Evolutionary conservation across 106 monocot genomes (phyloP).

Genomic region (Dendrobium chrysotoxum): DNA sequence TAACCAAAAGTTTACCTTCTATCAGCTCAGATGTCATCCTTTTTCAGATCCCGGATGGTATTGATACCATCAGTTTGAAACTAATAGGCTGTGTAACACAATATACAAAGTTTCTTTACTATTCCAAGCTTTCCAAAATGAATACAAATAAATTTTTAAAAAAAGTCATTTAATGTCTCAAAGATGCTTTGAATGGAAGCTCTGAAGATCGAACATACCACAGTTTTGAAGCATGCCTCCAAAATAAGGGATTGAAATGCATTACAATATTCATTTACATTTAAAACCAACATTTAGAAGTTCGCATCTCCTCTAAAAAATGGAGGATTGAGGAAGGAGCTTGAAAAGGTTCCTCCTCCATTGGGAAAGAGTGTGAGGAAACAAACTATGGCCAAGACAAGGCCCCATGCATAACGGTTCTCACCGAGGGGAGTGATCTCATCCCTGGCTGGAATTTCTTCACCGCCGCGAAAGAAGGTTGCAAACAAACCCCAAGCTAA

Average conservation of each 20-base stretch:
- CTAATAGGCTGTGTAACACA: too few relatives aligned
- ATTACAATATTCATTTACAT: neutral
- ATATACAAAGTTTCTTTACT: too few relatives aligned
- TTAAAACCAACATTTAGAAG: neutral
- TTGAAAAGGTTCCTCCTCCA: slow-evolving; percentile 77
- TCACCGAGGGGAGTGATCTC: slow-evolving; percentile 74
- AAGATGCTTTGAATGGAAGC: neutral
- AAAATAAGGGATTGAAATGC: neutral
- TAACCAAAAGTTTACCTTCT: too few relatives aligned
- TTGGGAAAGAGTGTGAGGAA: slow-evolving; percentile 85
- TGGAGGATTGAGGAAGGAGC: slow-evolving; percentile 58
- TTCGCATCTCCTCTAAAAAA: slow-evolving; percentile 52
- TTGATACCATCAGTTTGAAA: too few relatives aligned
- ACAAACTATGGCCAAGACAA: slow-evolving; percentile 45
- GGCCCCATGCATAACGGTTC: slow-evolving; percentile 56
- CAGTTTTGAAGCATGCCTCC: neutral
- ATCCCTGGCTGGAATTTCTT: slow-evolving; percentile 77
- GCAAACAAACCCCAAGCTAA: slow-evolving; percentile 82
- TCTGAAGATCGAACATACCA: neutral
- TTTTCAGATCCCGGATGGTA: too few relatives aligned
- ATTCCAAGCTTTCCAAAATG: too few relatives aligned
- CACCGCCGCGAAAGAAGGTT: slow-evolving; percentile 76
- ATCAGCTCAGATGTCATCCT: too few relatives aligned
- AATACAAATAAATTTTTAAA: too few relatives aligned
- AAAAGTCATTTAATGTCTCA: neutral